A percentile compares a stretch with the other conserved stretches of the same genome.
Evolutionary conservation across 2,329 filamentous ascomycete species (phyloP).

Genomic region (Clathrospora elynae): DNA sequence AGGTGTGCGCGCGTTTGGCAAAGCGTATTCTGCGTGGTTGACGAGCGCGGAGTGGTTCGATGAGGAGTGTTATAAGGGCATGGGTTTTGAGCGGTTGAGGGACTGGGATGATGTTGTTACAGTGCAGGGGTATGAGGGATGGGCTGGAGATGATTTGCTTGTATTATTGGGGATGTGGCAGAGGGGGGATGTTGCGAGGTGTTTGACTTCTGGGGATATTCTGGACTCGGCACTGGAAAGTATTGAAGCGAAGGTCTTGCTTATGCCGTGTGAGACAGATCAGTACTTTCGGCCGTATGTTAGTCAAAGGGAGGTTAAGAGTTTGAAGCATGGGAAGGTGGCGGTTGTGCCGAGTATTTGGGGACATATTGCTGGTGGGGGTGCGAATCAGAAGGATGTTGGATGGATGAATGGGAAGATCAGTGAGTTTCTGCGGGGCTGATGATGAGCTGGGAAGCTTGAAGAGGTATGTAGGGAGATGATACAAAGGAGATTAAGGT

Average conservation of each 20-base stretch:
- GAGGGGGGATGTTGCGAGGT: constrained; percentile 47
- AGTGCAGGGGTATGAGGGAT: constrained; percentile 25
- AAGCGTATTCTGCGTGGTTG: constrained; percentile 50
- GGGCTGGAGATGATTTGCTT: constrained; percentile 48
- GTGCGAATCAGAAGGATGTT: constrained; percentile 41
- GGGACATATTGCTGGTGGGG: constrained; percentile 51
- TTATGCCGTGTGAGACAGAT: constrained; percentile 51
- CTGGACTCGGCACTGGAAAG: constrained; percentile 42
- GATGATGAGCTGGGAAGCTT: too few species aligned
- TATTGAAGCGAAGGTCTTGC: constrained; percentile 45
- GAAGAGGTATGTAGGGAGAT: too few species aligned
- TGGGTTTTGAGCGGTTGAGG: constrained; percentile 33
- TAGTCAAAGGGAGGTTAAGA: constrained; percentile 45
- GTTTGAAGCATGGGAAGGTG: constrained; percentile 40
- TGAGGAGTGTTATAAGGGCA: constrained; percentile 43
- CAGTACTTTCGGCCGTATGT: constrained; percentile 51
- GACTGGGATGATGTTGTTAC: constrained; percentile 39
- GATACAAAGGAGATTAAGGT: too few species aligned
- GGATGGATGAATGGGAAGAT: constrained; percentile 31
- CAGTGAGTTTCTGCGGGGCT: constrained; percentile 12
- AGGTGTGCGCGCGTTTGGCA: constrained; percentile 45
- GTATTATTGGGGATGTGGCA: constrained; percentile 51
- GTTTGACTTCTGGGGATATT: constrained; percentile 33
- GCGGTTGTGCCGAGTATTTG: constrained; percentile 47
- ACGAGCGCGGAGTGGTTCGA: constrained; percentile 51